Evolutionary conservation across 2,329 filamentous ascomycete genomes (phyloP).

Genomic region (Cercospora zeina): DNA sequence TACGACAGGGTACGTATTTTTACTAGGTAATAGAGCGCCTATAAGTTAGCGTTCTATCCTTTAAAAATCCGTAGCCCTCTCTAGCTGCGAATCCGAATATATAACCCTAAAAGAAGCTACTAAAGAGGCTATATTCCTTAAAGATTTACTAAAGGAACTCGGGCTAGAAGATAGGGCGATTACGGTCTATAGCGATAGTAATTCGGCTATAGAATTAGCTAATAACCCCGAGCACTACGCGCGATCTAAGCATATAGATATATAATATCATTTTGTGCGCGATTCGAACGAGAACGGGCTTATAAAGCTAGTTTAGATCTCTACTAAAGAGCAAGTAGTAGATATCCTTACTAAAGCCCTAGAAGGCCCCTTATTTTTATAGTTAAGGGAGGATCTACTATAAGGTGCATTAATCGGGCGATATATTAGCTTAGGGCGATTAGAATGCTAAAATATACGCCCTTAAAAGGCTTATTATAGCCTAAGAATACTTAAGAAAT

Average conservation of each 20-base stretch:
- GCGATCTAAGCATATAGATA: too few species aligned
- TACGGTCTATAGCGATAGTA: conserved; percentile 8
- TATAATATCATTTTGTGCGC: not conserved
- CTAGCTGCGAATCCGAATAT: conserved; percentile 18
- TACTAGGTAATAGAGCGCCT: too few species aligned
- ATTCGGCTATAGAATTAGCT: not conserved
- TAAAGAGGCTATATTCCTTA: conserved; percentile 18
- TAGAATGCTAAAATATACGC: not conserved
- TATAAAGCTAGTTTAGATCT: conserved; percentile 14
- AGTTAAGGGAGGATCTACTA: too few species aligned
- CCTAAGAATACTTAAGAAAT: not conserved
- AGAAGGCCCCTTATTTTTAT: too few species aligned
- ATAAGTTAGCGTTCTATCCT: too few species aligned
- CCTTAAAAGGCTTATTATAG: too few species aligned
- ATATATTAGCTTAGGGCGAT: too few species aligned
- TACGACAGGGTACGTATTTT: too few species aligned
- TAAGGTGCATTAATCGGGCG: too few species aligned
- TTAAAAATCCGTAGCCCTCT: not conserved
- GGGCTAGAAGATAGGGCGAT: conserved; percentile 6
- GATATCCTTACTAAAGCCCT: not conserved
- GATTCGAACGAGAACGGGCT: not conserved
- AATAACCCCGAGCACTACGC: too few species aligned
- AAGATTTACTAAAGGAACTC: conserved; percentile 17
- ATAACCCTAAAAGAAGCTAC: conserved; percentile 19
- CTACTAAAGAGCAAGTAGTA: conserved; percentile 14